These are phyloP conservation scores for Synchytrium microbalum DNA, from an alignment of 371 early-diverging fungal species.

Conservation along the genomic window DNA sequence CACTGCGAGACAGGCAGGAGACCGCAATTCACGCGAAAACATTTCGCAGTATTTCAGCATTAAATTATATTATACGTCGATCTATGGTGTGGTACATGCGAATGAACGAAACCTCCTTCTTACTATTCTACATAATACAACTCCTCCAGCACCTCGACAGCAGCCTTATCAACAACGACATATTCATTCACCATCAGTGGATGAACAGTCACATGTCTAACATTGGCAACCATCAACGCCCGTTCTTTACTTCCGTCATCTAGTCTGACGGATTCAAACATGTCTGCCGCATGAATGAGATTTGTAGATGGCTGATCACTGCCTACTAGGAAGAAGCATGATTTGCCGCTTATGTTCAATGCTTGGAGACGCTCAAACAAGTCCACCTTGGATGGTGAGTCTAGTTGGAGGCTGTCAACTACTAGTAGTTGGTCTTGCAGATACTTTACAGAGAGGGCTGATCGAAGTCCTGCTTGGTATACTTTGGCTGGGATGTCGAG, in stretches of 20 bases:
- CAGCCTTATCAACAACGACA: conserved; percentile 69
- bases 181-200: conserved; percentile 68
- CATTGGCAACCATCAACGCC: conserved; percentile 25
- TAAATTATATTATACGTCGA: too few relatives aligned
- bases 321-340: conserved; percentile 28
- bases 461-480: conserved; percentile 70
- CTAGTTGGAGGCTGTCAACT: conserved; percentile 61
- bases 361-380: conserved; percentile 40
- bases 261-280: conserved; percentile 6
- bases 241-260: conserved; percentile 37
- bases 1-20: too few relatives aligned
- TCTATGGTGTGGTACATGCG: too few relatives aligned
- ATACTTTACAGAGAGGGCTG: conserved; percentile 82
- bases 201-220: conserved; percentile 41
- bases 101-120: too few relatives aligned
- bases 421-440: conserved; percentile 79
- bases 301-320: conserved; percentile 14
- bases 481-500: conserved; percentile 80
- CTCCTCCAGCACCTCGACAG: conserved; percentile 57
- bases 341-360: conserved; percentile 40
- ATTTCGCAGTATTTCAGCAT: too few relatives aligned
- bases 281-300: conserved; percentile 22
- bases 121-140: conserved; percentile 29
- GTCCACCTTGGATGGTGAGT: conserved; percentile 45
- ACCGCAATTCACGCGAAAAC: too few relatives aligned